phyloP scores from a whole-genome alignment of 2,329 filamentous ascomycete species.

The Diaporthe sp. region DNA sequence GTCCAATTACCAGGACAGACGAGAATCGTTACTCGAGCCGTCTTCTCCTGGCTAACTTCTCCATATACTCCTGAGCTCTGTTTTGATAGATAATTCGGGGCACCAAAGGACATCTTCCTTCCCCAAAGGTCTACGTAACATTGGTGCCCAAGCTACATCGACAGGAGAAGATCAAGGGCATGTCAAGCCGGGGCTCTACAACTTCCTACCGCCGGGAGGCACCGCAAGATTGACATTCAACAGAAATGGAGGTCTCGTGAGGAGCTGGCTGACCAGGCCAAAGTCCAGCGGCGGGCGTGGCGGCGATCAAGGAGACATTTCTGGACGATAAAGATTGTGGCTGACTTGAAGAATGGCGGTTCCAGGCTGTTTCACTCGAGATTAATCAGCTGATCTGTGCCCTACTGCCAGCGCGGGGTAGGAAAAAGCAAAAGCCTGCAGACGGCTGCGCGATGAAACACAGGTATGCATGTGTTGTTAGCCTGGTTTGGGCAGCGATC shows the following conservation, averaged over 20 bases:
- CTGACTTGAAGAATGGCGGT: slow-evolving; percentile 3
- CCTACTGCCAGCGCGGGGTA: slow-evolving; percentile 5
- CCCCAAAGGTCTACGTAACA: no score
- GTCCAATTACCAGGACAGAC: no score
- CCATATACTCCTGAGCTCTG: no score
- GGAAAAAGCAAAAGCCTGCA: slow-evolving; percentile 16
- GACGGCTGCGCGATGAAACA: neutral
- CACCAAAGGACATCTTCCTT: neutral
- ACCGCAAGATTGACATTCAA: neutral
- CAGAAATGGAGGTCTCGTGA: neutral
- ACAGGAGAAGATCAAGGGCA: no score
- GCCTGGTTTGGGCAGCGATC: neutral
- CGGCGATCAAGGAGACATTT: neutral
- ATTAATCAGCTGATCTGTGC: slow-evolving; percentile 6
- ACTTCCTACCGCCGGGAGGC: neutral
- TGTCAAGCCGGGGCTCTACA: neutral
- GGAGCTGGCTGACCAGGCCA: neutral
- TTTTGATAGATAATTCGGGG: neutral
- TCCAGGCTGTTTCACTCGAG: slow-evolving; percentile 3
- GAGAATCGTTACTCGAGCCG: no score
- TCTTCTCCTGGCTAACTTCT: neutral
- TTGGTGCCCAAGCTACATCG: neutral
- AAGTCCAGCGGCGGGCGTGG: neutral
- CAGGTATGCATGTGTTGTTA: neutral
- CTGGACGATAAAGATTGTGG: neutral